Evolutionary conservation across 768 basidiomycete genomes (phyloP).

Genomic region (Suillus fuscotomentosus): DNA sequence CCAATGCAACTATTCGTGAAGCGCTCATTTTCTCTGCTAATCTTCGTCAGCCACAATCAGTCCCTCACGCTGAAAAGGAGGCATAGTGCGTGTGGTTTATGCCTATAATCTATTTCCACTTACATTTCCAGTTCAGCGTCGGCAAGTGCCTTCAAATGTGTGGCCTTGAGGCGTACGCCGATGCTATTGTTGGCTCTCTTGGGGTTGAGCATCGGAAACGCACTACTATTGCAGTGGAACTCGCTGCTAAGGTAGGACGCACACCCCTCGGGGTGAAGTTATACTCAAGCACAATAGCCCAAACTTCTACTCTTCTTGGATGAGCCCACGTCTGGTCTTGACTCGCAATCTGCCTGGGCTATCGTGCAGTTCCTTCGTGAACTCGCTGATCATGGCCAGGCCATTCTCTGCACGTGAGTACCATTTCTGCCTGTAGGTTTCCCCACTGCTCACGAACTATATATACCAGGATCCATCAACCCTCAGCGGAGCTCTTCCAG

Average conservation of each 20-base stretch:
- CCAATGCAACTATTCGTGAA: constrained; percentile 71
- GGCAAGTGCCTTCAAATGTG: constrained; percentile 57
- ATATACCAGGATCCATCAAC: constrained; percentile 53
- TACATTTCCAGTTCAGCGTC: constrained; percentile 28
- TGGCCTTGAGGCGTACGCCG: constrained; percentile 54
- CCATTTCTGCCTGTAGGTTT: background rate
- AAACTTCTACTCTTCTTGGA: constrained; percentile 50
- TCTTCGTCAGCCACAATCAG: constrained; percentile 65
- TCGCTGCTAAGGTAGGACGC: constrained; percentile 46
- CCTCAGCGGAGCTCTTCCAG: constrained; percentile 46
- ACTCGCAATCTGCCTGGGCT: constrained; percentile 46
- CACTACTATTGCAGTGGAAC: constrained; percentile 53
- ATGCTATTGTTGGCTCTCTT: constrained; percentile 55
- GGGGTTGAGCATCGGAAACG: constrained; percentile 47
- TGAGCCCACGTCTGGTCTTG: constrained; percentile 51
- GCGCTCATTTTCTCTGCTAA: constrained; percentile 73
- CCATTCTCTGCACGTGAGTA: constrained; percentile 45
- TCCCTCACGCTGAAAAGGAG: constrained; percentile 66
- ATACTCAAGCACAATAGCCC: constrained; percentile 18
- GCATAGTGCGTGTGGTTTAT: constrained; percentile 52
- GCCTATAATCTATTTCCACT: background rate
- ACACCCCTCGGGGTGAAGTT: background rate
- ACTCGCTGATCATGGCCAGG: constrained; percentile 46
- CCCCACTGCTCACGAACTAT: background rate
- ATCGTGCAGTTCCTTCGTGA: constrained; percentile 44